Base-by-base conservation (phyloP, 2,329 filamentous ascomycete genomes). In the Trichoderma arundinaceum region DNA sequence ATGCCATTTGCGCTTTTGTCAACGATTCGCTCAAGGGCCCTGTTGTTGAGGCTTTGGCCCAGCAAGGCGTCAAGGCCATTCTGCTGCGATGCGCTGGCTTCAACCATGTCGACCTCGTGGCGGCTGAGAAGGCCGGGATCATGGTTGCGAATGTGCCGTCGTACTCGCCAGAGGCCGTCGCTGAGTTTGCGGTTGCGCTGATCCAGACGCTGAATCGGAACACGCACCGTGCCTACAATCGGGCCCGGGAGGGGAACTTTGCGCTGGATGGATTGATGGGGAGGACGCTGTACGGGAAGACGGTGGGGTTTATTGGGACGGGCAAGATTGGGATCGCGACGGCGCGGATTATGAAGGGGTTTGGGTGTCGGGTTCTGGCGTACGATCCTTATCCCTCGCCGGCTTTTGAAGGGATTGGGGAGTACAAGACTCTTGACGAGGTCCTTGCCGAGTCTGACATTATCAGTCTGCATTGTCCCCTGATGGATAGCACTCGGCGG, bases 181-280 rank as follows among this genome's bases (percentile, higher is more conserved):
- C 88, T 69, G 88, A 91, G 79, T 90, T 90, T 71, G 84, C 87
- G 46, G 83, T 90, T n/a, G 86, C 87, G 1, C 79, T 90, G 67
- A 80, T 90, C 61, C 87, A 89, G 78, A 89, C 88, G 1, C 80
- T 90, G 49, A 89, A 90, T 74, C 86, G 88, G 49, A 86, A 88
- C 72, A 90, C 86, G 13, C 88, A 90, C 74, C 84, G 86, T 22
- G 86, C 88, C 3, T 90, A 88, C 76, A 89, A 88, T 74, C 85
- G 88, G 32, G 88, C 89, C 19, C 85, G 88, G 49, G 87, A 90
- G 74, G 87, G 85, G 57, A 90, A 91, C 74, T 91, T 90, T 73
- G 83, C 82, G 51, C 83, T 91, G 38, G 83, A 88, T 67, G 88
- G 88, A 1, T 76, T 88, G n/a, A 78, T 88, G 15, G 88, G 88